These are phyloP conservation scores for Fusarium sp. DNA, from an alignment of 2,329 filamentous ascomycete species.

Conservation along the genomic window DNA sequence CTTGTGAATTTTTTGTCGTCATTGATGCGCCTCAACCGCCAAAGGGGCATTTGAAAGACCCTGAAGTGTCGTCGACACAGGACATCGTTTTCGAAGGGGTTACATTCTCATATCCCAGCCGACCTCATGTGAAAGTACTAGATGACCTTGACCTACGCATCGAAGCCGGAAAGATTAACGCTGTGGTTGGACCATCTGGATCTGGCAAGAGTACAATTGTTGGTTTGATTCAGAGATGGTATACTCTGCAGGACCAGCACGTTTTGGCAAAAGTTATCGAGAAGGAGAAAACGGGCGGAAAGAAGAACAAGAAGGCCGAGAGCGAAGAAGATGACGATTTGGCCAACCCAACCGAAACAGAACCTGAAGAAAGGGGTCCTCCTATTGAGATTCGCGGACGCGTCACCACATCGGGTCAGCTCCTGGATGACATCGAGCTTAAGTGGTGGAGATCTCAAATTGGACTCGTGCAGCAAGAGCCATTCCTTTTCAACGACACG, in stretches of 20 bases:
- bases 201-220: constrained; percentile 82
- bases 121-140: constrained; percentile 73
- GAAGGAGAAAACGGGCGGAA: constrained; percentile 59
- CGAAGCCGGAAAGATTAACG: constrained; percentile 74
- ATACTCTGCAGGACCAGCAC: constrained; percentile 68
- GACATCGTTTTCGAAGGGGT: constrained; percentile 68
- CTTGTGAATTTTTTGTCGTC: constrained; percentile 68
- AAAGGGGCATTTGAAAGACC: constrained; percentile 52
- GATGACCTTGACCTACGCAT: constrained; percentile 69
- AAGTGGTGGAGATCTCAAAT: constrained; percentile 74
- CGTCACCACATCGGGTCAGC: constrained; percentile 65
- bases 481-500: constrained; percentile 74
- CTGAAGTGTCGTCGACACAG: constrained; percentile 54
- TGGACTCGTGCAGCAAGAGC: constrained; percentile 75
- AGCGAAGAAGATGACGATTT: constrained; percentile 47
- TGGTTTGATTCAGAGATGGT: constrained; percentile 78
- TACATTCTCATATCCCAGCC: constrained; percentile 78
- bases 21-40: constrained; percentile 60
- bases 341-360: constrained; percentile 47
- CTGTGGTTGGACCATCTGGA: constrained; percentile 79
- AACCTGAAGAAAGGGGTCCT: constrained; percentile 55
- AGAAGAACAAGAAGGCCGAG: constrained; percentile 55
- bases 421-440: constrained; percentile 69
- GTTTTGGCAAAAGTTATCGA: constrained; percentile 63
- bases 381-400: constrained; percentile 58